Conservation (phyloP, 2,329 filamentous ascomycete genomes). For the Fusarium sp. region DNA sequence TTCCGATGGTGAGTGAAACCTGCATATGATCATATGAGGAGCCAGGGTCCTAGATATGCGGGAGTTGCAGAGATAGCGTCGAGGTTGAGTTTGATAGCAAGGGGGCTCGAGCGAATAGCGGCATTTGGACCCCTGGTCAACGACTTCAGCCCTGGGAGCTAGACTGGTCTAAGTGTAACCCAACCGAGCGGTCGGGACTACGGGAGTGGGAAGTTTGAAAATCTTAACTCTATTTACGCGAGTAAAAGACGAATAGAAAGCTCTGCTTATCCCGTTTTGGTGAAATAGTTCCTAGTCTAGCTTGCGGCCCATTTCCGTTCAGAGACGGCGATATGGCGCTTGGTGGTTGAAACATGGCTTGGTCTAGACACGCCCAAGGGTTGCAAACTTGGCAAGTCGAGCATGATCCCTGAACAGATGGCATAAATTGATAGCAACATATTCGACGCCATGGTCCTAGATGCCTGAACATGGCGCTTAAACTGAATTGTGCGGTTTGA, state of each 20-base stretch:
- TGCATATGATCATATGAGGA: constrained; percentile 18
- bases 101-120: neutral
- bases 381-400: neutral
- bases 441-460: constrained; percentile 20
- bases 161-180: constrained; percentile 30
- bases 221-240: constrained; percentile 14
- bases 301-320: constrained; percentile 24
- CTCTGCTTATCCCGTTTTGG: neutral
- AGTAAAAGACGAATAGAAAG: constrained; percentile 13
- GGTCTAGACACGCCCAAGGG: constrained; percentile 35
- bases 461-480: constrained; percentile 3
- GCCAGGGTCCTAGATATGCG: neutral
- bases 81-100: neutral
- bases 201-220: constrained; percentile 18
- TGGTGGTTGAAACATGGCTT: constrained; percentile 41
- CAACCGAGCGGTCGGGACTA: constrained; percentile 26
- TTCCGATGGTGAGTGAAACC: constrained; percentile 20
- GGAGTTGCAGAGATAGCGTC: constrained; percentile 19
- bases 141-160: constrained; percentile 43
- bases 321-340: constrained; percentile 24
- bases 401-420: constrained; percentile 16
- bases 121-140: constrained; percentile 23
- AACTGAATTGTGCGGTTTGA: neutral
- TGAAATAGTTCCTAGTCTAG: neutral
- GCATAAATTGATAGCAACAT: neutral